A percentile compares a stretch with the other conserved stretches of the same genome.
Conservation (phyloP, 2,329 filamentous ascomycete genomes). For the Epichloe uncinata region DNA sequence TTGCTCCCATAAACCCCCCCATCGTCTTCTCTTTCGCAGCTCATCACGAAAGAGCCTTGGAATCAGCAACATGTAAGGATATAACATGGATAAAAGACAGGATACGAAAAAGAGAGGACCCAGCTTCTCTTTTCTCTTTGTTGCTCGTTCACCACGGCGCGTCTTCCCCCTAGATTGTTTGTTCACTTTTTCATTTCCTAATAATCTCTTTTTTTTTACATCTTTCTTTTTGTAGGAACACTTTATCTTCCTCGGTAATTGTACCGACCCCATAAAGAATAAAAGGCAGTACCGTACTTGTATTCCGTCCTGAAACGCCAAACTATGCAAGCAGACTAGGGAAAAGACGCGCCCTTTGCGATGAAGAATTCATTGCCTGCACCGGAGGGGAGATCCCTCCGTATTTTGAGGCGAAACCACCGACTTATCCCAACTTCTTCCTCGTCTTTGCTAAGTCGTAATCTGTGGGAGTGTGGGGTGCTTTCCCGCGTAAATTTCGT, state of each 20-base stretch:
- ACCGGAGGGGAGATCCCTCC: not conserved
- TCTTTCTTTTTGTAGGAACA: not conserved
- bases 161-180: not conserved
- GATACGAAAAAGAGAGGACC: not conserved
- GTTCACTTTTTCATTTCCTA: not conserved
- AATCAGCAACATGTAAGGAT: too few relatives aligned
- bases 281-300: slow-evolving; percentile 10
- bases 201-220: not conserved
- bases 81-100: not conserved
- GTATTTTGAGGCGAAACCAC: not conserved
- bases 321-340: slow-evolving; percentile 28
- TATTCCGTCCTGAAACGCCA: slow-evolving; percentile 22
- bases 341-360: slow-evolving; percentile 14
- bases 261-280: not conserved
- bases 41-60: not conserved
- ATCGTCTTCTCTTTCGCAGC: not conserved
- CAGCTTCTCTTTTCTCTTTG: not conserved
- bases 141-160: not conserved
- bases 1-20: not conserved
- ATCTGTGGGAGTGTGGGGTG: not conserved
- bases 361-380: not conserved
- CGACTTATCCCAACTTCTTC: not conserved
- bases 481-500: not conserved
- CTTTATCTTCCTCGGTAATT: too few relatives aligned
- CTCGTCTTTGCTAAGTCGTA: not conserved